Evolutionary conservation across 2,329 filamentous ascomycete species (phyloP).

Genomic region (Pyrenochaeta sp.): DNA sequence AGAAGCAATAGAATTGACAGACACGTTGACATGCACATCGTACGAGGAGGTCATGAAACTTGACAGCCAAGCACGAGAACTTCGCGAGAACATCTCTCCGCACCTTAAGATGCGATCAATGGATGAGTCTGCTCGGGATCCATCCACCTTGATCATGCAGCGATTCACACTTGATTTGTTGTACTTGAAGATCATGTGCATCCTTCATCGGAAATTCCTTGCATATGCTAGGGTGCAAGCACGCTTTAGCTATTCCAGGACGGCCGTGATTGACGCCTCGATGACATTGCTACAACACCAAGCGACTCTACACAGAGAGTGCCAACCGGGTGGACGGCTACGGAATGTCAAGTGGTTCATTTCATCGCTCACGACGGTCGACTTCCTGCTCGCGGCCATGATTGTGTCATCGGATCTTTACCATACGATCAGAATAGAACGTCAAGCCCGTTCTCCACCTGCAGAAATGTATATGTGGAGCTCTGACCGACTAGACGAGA

Average conservation of each 20-base stretch:
- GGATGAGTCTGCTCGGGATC: constrained; percentile 76
- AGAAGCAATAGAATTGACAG: constrained; percentile 72
- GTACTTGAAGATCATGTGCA: constrained; percentile 86
- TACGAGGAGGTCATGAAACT: constrained; percentile 70
- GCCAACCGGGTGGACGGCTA: constrained; percentile 73
- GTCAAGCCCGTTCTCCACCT: constrained; percentile 43
- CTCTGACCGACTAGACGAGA: constrained; percentile 67
- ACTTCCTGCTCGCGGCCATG: constrained; percentile 87
- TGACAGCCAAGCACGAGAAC: constrained; percentile 64
- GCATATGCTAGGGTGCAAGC: constrained; percentile 75
- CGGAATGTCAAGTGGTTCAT: constrained; percentile 80
- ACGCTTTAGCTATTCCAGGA: constrained; percentile 83
- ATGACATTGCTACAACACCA: constrained; percentile 83
- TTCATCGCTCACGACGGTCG: constrained; percentile 78
- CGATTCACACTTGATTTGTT: constrained; percentile 84
- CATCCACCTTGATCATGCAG: constrained; percentile 73
- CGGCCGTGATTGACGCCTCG: constrained; percentile 84
- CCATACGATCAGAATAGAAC: constrained; percentile 63
- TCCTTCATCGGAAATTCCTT: constrained; percentile 88
- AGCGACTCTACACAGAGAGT: constrained; percentile 76
- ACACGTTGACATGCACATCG: constrained; percentile 66
- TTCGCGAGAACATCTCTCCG: constrained; percentile 73
- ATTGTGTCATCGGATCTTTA: constrained; percentile 84
- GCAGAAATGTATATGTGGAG: constrained; percentile 54
- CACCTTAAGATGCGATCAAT: constrained; percentile 79